These are phyloP conservation scores for Fusarium poae DNA, from an alignment of 2,329 filamentous ascomycete genomes.

Conservation along the genomic window DNA sequence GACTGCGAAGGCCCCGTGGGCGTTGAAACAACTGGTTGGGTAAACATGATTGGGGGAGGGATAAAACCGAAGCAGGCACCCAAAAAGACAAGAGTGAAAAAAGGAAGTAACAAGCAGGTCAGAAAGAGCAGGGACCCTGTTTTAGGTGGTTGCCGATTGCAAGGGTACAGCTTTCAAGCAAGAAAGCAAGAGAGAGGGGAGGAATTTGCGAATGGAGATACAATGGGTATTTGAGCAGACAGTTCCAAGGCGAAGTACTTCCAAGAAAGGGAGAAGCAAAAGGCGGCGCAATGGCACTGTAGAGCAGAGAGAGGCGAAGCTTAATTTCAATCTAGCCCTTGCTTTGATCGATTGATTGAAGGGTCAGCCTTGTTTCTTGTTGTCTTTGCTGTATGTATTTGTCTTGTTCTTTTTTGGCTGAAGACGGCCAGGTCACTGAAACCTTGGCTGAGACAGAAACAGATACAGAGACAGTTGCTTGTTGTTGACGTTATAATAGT, in stretches of 20 bases:
- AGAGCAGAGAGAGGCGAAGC: conserved; percentile 23
- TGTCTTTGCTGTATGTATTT: conserved; percentile 23
- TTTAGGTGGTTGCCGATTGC: conserved; percentile 16
- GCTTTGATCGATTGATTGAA: conserved; percentile 10
- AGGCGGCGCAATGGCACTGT: conserved; percentile 33
- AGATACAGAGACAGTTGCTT: conserved; percentile 27
- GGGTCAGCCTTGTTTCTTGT: conserved; percentile 13
- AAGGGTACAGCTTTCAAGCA: conserved; percentile 18
- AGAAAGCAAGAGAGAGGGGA: conserved; percentile 16
- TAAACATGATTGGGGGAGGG: conserved; percentile 54
- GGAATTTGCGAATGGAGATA: conserved; percentile 19
- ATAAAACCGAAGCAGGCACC: conserved; percentile 1
- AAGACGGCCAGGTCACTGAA: conserved; percentile 39
- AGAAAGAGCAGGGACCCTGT: conserved; percentile 20
- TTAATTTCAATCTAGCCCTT: conserved; percentile 31
- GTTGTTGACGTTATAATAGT: conserved; percentile 13
- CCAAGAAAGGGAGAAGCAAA: conserved; percentile 33
- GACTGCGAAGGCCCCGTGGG: conserved; percentile 52
- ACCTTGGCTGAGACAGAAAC: conserved; percentile 38
- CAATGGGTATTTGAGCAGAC: conserved; percentile 23
- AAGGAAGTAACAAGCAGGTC: conserved; percentile 13
- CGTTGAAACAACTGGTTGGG: conserved; percentile 56
- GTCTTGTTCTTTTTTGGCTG: conserved; percentile 18
- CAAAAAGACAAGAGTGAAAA: conserved; percentile 1
- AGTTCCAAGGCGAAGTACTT: conserved; percentile 13